These are phyloP conservation scores for Aeschynomene evenia DNA, from an alignment of 306 rosid species.

Conservation along the genomic window DNA sequence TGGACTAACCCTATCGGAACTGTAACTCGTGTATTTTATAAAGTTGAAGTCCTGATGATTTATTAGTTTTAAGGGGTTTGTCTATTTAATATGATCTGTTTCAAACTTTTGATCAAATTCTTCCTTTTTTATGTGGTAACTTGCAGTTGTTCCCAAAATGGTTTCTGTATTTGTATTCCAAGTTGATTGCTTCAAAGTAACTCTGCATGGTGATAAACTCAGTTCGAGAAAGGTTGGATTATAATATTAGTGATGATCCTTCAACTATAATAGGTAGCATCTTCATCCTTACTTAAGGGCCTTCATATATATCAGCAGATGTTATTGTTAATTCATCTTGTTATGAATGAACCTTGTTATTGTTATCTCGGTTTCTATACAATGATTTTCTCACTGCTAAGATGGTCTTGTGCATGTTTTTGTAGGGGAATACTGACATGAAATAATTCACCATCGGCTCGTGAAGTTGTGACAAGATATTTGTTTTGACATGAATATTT, in stretches of 20 bases:
- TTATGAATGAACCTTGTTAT: not conserved
- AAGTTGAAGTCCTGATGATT: conserved; percentile 14
- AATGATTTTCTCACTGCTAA: conserved; percentile 3
- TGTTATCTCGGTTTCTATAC: not conserved
- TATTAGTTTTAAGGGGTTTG: not conserved
- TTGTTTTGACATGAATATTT: not conserved
- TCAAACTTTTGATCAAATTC: conserved; percentile 20
- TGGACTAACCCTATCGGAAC: not conserved
- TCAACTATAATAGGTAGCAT: conserved; percentile 21
- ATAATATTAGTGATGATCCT: conserved; percentile 25
- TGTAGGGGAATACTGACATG: not conserved
- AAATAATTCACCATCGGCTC: not conserved
- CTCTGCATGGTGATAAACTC: conserved; percentile 79
- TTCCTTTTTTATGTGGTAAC: conserved; percentile 16
- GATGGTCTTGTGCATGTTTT: not conserved
- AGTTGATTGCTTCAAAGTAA: conserved; percentile 81
- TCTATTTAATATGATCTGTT: not conserved
- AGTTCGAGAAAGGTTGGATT: conserved; percentile 57
- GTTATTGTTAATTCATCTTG: not conserved
- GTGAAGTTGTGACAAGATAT: not conserved
- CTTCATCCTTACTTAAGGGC: not conserved
- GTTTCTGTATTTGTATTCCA: conserved; percentile 64
- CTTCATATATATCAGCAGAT: not conserved
- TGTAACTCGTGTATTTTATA: conserved; percentile 16
- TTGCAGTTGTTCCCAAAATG: conserved; percentile 85